These are phyloP conservation scores for Tetraselmis striata DNA, from an alignment of 139 green algal genomes.

Conservation along the genomic window DNA sequence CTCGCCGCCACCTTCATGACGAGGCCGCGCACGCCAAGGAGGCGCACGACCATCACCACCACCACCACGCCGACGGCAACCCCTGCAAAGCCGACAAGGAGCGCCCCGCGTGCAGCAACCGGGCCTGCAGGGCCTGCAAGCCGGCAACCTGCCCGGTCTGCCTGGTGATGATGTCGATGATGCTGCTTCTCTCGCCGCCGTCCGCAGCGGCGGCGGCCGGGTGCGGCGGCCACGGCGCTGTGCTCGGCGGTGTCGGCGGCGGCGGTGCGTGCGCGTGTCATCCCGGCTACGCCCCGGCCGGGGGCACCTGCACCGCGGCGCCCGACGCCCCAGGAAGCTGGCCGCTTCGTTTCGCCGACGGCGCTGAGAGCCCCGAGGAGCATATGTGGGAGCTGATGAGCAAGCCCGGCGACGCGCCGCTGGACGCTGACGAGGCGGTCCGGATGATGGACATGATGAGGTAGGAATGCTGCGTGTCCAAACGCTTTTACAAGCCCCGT, in stretches of 20 bases:
- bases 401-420: not conserved
- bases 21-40: not conserved
- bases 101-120: not conserved
- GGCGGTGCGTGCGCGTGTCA: not conserved
- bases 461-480: no score
- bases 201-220: not conserved
- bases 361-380: not conserved
- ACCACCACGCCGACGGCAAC: not conserved
- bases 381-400: not conserved
- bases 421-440: not conserved
- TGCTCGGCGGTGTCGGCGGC: no score
- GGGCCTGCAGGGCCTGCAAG: not conserved
- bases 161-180: not conserved
- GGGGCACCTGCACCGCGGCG: not conserved
- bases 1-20: not conserved
- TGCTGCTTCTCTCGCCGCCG: not conserved
- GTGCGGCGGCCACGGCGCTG: not conserved
- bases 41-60: not conserved
- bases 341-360: not conserved
- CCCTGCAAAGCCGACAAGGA: not conserved
- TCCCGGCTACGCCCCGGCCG: not conserved
- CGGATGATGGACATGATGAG: not conserved
- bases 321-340: not conserved
- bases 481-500: no score
- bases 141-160: not conserved